These are phyloP conservation scores for Boechera retrofracta DNA, from an alignment of 345 rosid genomes.

Conservation along the genomic window DNA sequence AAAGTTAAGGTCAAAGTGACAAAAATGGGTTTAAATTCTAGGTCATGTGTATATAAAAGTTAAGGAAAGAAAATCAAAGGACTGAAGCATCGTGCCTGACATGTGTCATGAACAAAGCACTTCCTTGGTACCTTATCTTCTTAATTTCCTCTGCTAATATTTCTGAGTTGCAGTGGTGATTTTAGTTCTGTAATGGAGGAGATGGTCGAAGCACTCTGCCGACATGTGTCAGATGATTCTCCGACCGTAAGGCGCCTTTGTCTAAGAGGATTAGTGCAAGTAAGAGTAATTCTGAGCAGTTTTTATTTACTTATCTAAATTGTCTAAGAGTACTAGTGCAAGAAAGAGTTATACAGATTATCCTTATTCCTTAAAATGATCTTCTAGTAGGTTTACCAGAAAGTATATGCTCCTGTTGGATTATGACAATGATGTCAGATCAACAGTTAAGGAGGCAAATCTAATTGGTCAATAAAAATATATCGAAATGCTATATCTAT, in stretches of 20 bases:
- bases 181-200: conserved; percentile 77
- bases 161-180: conserved; percentile 65
- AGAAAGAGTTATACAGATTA: conserved; percentile 9
- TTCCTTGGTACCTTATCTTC: conserved; percentile 11
- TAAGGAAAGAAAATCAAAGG: conserved; percentile 10
- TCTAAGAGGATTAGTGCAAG: conserved; percentile 94
- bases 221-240: conserved; percentile 95
- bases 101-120: conserved; percentile 18
- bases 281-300: conserved; percentile 37
- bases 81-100: conserved; percentile 8
- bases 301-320: conserved; percentile 18
- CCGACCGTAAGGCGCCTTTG: conserved; percentile 94
- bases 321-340: conserved; percentile 23
- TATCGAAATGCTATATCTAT: neutral
- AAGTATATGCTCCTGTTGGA: neutral
- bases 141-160: conserved; percentile 23
- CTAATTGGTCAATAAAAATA: no score
- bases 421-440: conserved; percentile 12
- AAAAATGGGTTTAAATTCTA: conserved; percentile 4
- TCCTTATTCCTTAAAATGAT: neutral
- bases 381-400: neutral
- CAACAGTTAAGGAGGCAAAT: neutral
- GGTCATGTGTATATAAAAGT: conserved; percentile 23
- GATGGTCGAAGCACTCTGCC: conserved; percentile 93
- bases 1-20: conserved; percentile 12